A percentile compares a stretch with the other conserved stretches of the same genome.
phyloP scores from a whole-genome alignment of 1,284 basidiomycete genomes.

The Ganoderma leucocontextum region DNA sequence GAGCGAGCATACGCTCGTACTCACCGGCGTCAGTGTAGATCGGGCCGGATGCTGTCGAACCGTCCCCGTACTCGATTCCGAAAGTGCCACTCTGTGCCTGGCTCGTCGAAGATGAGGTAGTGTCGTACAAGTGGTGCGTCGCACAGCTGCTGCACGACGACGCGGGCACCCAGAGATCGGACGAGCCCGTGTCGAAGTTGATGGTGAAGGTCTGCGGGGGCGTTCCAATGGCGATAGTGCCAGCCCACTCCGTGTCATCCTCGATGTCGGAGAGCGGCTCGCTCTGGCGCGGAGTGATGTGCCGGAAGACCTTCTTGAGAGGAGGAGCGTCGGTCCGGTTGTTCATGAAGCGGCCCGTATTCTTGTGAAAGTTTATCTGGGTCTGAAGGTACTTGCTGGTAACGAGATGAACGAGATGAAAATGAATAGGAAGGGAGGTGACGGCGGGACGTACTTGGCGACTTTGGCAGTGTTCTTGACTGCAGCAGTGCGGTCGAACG shows the following conservation, averaged over 20 bases:
- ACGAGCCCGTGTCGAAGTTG: slow-evolving; percentile 45
- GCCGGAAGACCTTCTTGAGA: neutral
- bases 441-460: slow-evolving; percentile 22
- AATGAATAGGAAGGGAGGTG: neutral
- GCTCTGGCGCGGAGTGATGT: slow-evolving; percentile 21
- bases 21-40: slow-evolving; percentile 48
- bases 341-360: slow-evolving; percentile 17
- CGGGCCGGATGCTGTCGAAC: slow-evolving; percentile 47
- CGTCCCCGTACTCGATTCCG: slow-evolving; percentile 51
- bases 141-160: slow-evolving; percentile 45
- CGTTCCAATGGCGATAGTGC: slow-evolving; percentile 33
- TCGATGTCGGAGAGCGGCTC: slow-evolving; percentile 24
- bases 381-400: slow-evolving; percentile 2
- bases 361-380: slow-evolving; percentile 25
- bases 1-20: neutral
- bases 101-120: slow-evolving; percentile 41
- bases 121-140: slow-evolving; percentile 44
- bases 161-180: slow-evolving; percentile 51
- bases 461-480: slow-evolving; percentile 19
- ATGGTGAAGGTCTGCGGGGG: slow-evolving; percentile 29
- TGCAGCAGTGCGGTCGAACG: slow-evolving; percentile 28
- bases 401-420: neutral
- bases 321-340: slow-evolving; percentile 17
- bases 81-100: slow-evolving; percentile 39
- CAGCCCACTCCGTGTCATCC: slow-evolving; percentile 32